phyloP scores from a whole-genome alignment of 805 yeast genomes.

The Candida caryicola region DNA sequence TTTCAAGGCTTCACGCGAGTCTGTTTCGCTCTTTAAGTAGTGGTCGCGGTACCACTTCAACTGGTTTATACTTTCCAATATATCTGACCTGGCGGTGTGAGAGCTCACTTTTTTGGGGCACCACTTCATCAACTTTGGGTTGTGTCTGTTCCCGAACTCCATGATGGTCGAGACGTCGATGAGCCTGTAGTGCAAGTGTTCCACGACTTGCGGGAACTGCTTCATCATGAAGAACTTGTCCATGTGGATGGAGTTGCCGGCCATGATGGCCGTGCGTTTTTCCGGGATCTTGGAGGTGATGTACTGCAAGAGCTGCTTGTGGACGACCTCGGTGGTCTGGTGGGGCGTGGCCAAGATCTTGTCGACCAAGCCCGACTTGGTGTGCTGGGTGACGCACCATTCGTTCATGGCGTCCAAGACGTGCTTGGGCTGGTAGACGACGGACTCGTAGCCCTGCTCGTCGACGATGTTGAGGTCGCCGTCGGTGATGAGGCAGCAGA shows the following conservation, averaged over 20 bases:
- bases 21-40: constrained; percentile 45
- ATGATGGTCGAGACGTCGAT: constrained; percentile 86
- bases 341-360: constrained; percentile 55
- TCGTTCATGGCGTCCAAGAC: constrained; percentile 72
- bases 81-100: constrained; percentile 90
- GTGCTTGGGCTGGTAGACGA: constrained; percentile 63
- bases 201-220: constrained; percentile 77
- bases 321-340: constrained; percentile 59
- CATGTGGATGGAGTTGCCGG: constrained; percentile 92
- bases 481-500: constrained; percentile 88
- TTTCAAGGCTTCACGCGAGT: constrained; percentile 10
- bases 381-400: constrained; percentile 88
- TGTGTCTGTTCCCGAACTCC: constrained; percentile 79
- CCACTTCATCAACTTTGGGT: constrained; percentile 53
- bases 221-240: constrained; percentile 80
- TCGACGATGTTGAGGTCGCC: constrained; percentile 72
- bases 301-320: constrained; percentile 61
- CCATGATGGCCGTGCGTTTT: constrained; percentile 63
- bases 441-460: constrained; percentile 72
- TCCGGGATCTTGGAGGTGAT: constrained; percentile 53
- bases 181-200: constrained; percentile 65
- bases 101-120: constrained; percentile 63
- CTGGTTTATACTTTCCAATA: constrained; percentile 83
- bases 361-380: constrained; percentile 69
- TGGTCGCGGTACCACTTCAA: constrained; percentile 71